Percentiles rank a stretch among this genome's conserved stretches.
Evolutionary conservation across 1,139 yeast species (phyloP).

Genomic region (Dujonia santamariae): DNA sequence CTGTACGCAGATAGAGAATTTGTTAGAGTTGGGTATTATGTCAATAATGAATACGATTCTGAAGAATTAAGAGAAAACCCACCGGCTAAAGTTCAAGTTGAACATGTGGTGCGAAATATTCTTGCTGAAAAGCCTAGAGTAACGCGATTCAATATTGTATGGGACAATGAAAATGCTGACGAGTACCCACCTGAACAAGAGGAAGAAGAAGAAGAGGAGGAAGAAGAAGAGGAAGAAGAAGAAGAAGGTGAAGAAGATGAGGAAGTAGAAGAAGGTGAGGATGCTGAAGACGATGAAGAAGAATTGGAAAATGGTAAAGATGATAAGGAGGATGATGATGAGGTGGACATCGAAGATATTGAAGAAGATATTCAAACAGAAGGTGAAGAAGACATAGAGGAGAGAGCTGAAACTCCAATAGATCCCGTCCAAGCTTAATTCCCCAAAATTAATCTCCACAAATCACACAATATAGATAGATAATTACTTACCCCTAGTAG

Average conservation of each 20-base stretch:
- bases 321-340: constrained; percentile 10
- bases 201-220: constrained; percentile 51
- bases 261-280: constrained; percentile 44
- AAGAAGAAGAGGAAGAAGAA: constrained; percentile 52
- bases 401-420: constrained; percentile 15
- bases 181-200: constrained; percentile 67
- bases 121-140: constrained; percentile 97
- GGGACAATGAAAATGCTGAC: constrained; percentile 73
- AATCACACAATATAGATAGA: background rate
- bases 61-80: constrained; percentile 94
- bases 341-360: constrained; percentile 12
- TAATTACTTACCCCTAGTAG: too few relatives aligned
- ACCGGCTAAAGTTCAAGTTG: constrained; percentile 90
- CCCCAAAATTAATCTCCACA: background rate
- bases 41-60: constrained; percentile 90
- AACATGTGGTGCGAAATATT: constrained; percentile 89
- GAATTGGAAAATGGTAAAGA: constrained; percentile 10
- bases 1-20: constrained; percentile 92
- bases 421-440: constrained; percentile 11
- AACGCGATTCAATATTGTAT: constrained; percentile 90
- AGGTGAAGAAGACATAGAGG: constrained; percentile 12
- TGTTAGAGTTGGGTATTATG: constrained; percentile 96
- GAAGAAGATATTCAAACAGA: constrained; percentile 11
- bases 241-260: constrained; percentile 57
- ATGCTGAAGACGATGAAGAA: constrained; percentile 29